Evolutionary conservation across 1,139 yeast species (phyloP), one percentile per base, ranked within the genome.

Genomic region (Pichia cactophila): DNA sequence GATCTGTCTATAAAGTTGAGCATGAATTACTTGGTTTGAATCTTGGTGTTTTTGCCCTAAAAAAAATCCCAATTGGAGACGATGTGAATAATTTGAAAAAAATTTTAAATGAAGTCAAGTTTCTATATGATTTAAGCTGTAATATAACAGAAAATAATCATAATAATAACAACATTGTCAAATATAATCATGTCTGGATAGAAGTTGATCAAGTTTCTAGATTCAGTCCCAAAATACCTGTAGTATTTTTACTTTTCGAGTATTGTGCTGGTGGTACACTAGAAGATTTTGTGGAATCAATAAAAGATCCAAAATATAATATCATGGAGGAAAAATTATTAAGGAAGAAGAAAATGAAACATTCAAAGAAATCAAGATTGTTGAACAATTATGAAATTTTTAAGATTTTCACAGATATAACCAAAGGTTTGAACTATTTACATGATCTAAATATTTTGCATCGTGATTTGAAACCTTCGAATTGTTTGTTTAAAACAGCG

Each of bases 181-280:
- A 86, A 29, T 89, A 89, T 62, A 88, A 88, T 61, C 96, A 89
- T 67, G 96, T 88, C 33, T 89, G 97, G 96, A 67, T 89, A 39
- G 97, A 89, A 61, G 71, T 81, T 61, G 87, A 87, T 29, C 74
- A 76, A 38, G 64, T 81, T 33, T 73, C 79, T 23, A 79, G 75
- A 14, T 75, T 77, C 60, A 79, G 80, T 0, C 83, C 83, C 0
- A 61, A 64, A 38, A 81, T 87, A 1, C 96, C 97, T 0, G 87
- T 90, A 62, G 88, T 89, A 9, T 89, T 80, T 58, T 84, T 88
- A 16, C 68, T 88, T 26, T 94, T 86, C 62, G 96, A 88, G 60
- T 88, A 84, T 62, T 88, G 96, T 62, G 84, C 79, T 48, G 96
- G 95, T 12, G 96, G 96, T 0, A 88, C 88, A 47, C 66, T 88